Conservation (phyloP, 2,329 filamentous ascomycete species). For the Colletotrichum sp. region DNA sequence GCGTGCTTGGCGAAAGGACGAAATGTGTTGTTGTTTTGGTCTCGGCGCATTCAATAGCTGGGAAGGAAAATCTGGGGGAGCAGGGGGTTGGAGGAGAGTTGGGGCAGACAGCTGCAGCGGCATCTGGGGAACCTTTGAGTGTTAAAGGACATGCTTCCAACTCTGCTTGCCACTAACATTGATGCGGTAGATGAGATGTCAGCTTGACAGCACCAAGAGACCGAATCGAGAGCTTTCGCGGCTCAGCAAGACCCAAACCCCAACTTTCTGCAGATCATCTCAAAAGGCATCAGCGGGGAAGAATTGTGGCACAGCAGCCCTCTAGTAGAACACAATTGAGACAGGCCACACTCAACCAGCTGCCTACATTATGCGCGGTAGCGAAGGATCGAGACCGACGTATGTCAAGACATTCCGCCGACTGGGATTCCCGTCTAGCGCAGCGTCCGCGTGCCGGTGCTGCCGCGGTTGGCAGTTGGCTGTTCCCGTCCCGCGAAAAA, state of each 20-base stretch:
- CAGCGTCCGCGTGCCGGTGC: not conserved
- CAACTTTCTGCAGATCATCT: not conserved
- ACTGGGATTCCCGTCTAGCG: not conserved
- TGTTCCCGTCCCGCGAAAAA: not conserved
- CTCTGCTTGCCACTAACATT: not conserved
- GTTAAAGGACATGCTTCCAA: not conserved
- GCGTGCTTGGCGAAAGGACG: constrained; percentile 5
- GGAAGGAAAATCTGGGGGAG: not conserved
- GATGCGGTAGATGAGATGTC: accelerated
- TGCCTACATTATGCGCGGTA: not conserved
- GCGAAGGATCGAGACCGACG: constrained; percentile 8
- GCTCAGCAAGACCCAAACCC: not conserved
- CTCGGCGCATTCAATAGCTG: not conserved
- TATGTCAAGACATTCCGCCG: constrained; percentile 17
- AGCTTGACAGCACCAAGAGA: not conserved
- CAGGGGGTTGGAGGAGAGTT: not conserved
- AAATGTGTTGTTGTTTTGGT: not conserved
- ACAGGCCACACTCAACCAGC: not conserved
- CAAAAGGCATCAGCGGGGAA: not conserved
- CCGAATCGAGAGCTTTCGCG: not conserved
- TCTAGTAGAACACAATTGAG: not conserved
- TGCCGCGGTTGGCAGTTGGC: not conserved
- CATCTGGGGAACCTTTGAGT: not conserved
- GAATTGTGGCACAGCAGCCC: not conserved
- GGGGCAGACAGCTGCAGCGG: not conserved